Base-by-base conservation (phyloP, 441 rosid species). In the Euphorbia corollata region DNA sequence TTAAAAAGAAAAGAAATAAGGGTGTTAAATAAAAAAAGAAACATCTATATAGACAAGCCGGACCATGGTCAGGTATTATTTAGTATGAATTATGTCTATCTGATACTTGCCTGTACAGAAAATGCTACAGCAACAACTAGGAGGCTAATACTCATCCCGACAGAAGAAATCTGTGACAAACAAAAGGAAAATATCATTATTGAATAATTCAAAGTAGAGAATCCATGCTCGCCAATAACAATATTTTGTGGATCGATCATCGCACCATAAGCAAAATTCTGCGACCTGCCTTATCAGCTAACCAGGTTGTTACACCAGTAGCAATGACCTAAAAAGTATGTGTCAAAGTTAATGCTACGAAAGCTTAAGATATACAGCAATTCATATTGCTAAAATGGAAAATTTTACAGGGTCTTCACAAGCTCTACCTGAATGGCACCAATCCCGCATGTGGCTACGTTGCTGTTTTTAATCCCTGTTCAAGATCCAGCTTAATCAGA, bases 241-340 rank as follows among this genome's bases (percentile, higher is more conserved):
- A 39, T 7, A 48, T 43, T 36, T 63, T 47, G 30, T 64, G 61
- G 41, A 57, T 65, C 59, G 32, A 27, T 27, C 1, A 70, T 81
- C 99, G 81, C 77, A 94, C 98, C 6, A 83, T 84, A 62, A 94
- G 99, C 12, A 94, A 84, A 74, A 90, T 56, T 62, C 97, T 78
- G 47, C 99, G 97, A 34, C 98, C 98, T 43, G 97, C 65, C 80
- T 75, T 88, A 80, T 95, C 99, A 61, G 75, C 75, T 77, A 95
- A 83, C 96, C 89, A 95, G 36, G 97, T 88, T 12, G 90, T 64
- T 22, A 91, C 75, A 66, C 74, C 99, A 55, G 99, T 88, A 10
- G 92, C 90, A 41, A 85, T 65, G 53, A 92, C 98, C 99, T 94
- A 72, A n/a, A 63, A 45, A 23, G 45, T 34, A 58, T 22, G 69